Conservation (phyloP, 2,329 filamentous ascomycete species). For the Emericellopsis cladophorae region DNA sequence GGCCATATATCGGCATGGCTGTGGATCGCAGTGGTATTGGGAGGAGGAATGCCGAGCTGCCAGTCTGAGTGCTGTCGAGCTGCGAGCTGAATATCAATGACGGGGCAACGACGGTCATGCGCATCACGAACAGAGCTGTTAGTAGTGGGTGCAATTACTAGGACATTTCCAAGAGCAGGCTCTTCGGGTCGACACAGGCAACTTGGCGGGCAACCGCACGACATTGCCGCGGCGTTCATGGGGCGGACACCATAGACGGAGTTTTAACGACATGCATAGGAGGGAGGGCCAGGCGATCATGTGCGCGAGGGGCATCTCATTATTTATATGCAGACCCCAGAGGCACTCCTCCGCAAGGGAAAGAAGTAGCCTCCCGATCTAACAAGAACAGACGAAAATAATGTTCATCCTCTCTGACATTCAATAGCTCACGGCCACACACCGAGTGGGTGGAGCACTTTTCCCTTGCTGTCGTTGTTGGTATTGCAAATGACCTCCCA, state of each 20-base stretch:
- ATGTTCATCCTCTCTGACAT: not conserved
- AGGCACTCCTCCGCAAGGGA: too few relatives aligned
- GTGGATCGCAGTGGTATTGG: slow-evolving; percentile 61
- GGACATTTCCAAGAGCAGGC: too few relatives aligned
- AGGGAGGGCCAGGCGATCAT: too few relatives aligned
- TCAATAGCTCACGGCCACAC: too few relatives aligned
- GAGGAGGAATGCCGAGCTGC: slow-evolving; percentile 63
- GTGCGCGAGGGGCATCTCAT: too few relatives aligned
- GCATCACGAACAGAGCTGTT: not conserved
- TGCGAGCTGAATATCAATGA: not conserved
- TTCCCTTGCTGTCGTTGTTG: not conserved
- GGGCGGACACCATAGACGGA: too few relatives aligned
- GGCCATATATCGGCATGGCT: slow-evolving; percentile 67
- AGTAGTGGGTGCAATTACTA: not conserved
- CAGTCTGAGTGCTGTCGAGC: slow-evolving; percentile 39
- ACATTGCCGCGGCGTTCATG: too few relatives aligned
- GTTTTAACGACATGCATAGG: too few relatives aligned
- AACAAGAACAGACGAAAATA: not conserved
- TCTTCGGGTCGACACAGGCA: too few relatives aligned
- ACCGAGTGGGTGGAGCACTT: too few relatives aligned
- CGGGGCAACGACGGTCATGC: not conserved
- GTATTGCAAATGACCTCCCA: not conserved
- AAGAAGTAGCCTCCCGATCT: not conserved
- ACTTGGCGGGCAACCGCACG: too few relatives aligned
- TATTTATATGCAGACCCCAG: too few relatives aligned